Conservation (phyloP, 73 alveolate species). For the Paramecium tetraurelia region DNA sequence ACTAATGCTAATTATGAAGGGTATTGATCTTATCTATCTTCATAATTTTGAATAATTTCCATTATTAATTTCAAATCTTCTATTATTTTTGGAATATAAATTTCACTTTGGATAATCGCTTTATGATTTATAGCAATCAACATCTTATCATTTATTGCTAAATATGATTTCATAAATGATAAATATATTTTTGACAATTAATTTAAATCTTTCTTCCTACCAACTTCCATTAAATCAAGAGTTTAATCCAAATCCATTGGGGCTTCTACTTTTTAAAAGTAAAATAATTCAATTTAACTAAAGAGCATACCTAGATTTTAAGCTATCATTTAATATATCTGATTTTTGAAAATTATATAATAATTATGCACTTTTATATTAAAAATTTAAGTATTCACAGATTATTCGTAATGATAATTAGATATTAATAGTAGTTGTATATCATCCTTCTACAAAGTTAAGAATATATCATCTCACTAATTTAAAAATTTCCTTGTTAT, state of each 20-base stretch:
- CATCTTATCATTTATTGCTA: background rate
- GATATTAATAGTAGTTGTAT: background rate
- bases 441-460: background rate
- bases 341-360: background rate
- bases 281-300: slow-evolving; percentile 3
- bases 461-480: no score
- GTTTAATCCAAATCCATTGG: background rate
- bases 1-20: background rate
- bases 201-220: background rate
- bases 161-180: background rate
- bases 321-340: background rate
- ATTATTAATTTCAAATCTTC: slow-evolving; percentile 4
- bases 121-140: background rate
- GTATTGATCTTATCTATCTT: slow-evolving; percentile 2
- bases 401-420: background rate
- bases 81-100: background rate
- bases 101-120: background rate
- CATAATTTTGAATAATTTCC: slow-evolving; percentile 6
- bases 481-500: no score
- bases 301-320: background rate
- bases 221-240: background rate
- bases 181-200: background rate
- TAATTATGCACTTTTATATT: background rate
- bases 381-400: no score
- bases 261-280: background rate